Conservation (phyloP, 345 rosid species). For the Hypericum androsaemum region DNA sequence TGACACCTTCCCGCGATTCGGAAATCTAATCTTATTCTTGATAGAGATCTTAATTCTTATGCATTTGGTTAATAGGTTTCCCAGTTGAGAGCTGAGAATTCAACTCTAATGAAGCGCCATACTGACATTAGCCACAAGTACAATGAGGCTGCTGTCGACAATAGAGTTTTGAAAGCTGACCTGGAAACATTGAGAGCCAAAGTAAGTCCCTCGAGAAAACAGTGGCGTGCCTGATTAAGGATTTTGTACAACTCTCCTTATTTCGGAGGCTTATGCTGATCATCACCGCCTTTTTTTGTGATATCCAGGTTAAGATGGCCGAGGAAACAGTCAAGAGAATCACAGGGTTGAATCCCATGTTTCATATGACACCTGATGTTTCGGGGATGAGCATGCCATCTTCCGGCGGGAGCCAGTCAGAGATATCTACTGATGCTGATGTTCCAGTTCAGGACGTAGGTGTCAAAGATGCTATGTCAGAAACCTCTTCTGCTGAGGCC, state of each 20-base stretch:
- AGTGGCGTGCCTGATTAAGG: background rate
- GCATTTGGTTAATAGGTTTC: slow-evolving; percentile 12
- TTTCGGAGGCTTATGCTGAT: background rate
- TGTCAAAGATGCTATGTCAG: slow-evolving; percentile 28
- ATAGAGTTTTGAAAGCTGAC: slow-evolving; percentile 24
- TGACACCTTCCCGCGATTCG: background rate
- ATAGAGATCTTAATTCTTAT: too few relatives aligned
- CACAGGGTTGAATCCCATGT: slow-evolving; percentile 14
- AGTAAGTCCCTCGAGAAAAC: slow-evolving; percentile 8
- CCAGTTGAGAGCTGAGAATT: slow-evolving; percentile 22
- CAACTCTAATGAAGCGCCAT: slow-evolving; percentile 17
- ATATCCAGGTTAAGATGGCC: slow-evolving; percentile 24
- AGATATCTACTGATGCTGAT: slow-evolving; percentile 42
- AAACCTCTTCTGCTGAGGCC: slow-evolving; percentile 37
- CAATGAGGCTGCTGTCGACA: slow-evolving; percentile 23
- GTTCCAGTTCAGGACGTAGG: slow-evolving; percentile 36
- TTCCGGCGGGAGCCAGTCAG: slow-evolving; percentile 39
- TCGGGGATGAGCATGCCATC: slow-evolving; percentile 34
- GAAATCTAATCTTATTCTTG: too few relatives aligned
- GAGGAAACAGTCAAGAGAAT: slow-evolving; percentile 21
- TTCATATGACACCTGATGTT: slow-evolving; percentile 37
- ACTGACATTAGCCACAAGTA: slow-evolving; percentile 20
- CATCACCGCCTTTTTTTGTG: background rate
- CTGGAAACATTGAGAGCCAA: slow-evolving; percentile 22
- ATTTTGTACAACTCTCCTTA: background rate